Percentiles rank a stretch among this genome's conserved stretches.
Conservation (phyloP, 2,329 filamentous ascomycete genomes). For the Hymenoscyphus albidus region DNA sequence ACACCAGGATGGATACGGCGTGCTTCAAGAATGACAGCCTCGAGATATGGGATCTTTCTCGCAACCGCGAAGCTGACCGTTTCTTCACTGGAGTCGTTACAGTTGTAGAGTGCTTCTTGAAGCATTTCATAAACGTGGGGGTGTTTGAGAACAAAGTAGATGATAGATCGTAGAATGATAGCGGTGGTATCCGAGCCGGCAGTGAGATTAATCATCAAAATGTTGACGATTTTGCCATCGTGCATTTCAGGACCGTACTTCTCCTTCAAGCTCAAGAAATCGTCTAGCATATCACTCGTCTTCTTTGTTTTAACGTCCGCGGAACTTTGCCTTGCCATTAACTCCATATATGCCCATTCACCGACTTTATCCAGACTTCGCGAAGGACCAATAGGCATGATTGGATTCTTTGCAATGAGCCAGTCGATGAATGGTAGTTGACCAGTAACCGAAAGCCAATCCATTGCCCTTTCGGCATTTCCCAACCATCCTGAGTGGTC, state of each 20-base stretch:
- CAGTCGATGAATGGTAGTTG: slow-evolving; percentile 24
- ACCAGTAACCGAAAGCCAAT: slow-evolving; percentile 14
- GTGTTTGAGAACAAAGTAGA: slow-evolving; percentile 39
- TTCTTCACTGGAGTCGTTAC: slow-evolving; percentile 37
- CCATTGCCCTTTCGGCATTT: slow-evolving; percentile 28
- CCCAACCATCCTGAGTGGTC: slow-evolving; percentile 37
- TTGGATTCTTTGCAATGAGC: slow-evolving; percentile 24
- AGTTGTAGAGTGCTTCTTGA: slow-evolving; percentile 39
- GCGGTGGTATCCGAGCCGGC: slow-evolving; percentile 38
- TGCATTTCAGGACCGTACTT: slow-evolving; percentile 30
- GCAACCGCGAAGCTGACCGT: slow-evolving; percentile 26
- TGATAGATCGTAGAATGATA: slow-evolving; percentile 32
- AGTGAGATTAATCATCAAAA: slow-evolving; percentile 4
- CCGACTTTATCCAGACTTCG: slow-evolving; percentile 35
- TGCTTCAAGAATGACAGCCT: slow-evolving; percentile 49
- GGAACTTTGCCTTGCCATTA: slow-evolving; percentile 9
- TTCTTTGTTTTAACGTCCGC: neutral
- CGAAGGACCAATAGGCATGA: slow-evolving; percentile 14
- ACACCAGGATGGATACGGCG: slow-evolving; percentile 42
- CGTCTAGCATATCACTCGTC: slow-evolving; percentile 29
- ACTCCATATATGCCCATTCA: slow-evolving; percentile 16
- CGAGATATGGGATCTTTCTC: slow-evolving; percentile 42
- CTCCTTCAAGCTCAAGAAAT: slow-evolving; percentile 24
- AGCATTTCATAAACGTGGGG: slow-evolving; percentile 21
- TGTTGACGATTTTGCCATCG: neutral